Conservation (phyloP, 176 grass and related monocot genomes). For the Pharus latifolius region DNA sequence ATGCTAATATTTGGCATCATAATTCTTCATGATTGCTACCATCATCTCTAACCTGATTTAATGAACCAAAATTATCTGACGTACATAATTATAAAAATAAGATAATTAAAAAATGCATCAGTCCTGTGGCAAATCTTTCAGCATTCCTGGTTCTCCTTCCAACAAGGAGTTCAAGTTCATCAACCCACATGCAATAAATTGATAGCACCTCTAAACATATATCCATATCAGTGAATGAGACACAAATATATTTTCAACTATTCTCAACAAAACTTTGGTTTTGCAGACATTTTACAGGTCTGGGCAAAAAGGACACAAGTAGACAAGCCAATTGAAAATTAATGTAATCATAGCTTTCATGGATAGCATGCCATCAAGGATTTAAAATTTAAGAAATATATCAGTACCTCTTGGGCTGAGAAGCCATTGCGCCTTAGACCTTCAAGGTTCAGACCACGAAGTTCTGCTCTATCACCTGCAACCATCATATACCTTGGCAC, state of each 20-base stretch:
- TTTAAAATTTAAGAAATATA: not conserved
- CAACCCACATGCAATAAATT: not conserved
- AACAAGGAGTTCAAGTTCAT: not conserved
- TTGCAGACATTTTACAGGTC: not conserved
- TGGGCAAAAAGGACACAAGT: no score
- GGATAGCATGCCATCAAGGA: slow-evolving; percentile 1
- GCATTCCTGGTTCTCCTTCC: not conserved
- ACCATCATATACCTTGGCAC: slow-evolving; percentile 89
- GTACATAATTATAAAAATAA: not conserved
- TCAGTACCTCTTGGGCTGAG: slow-evolving; percentile 48
- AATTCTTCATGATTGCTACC: not conserved
- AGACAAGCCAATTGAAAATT: not conserved
- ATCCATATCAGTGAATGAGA: not conserved
- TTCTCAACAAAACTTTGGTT: not conserved
- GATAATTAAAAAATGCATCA: not conserved
- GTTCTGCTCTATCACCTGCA: slow-evolving; percentile 73
- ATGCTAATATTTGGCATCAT: not conserved
- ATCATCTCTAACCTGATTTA: not conserved
- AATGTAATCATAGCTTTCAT: not conserved
- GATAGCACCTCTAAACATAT: not conserved
- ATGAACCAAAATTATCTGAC: not conserved
- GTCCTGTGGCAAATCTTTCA: not conserved
- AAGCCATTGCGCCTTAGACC: slow-evolving; percentile 71
- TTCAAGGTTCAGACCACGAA: slow-evolving; percentile 80
- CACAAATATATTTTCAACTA: not conserved